Conservation (phyloP, 2,329 filamentous ascomycete genomes). For the Sporothrix phasma region DNA sequence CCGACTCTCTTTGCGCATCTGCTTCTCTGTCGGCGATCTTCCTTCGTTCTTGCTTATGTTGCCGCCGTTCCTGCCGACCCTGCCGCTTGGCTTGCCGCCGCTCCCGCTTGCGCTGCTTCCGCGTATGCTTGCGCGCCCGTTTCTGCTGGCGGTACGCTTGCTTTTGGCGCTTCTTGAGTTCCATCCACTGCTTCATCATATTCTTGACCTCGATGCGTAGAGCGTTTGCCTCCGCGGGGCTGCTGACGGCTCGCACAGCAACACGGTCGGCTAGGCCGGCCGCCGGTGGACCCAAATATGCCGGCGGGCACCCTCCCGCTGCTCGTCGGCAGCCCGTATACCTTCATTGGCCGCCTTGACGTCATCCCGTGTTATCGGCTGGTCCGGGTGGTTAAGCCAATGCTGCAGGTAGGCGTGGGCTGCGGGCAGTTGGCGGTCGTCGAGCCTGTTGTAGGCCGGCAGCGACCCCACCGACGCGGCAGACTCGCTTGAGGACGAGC, state of each 20-base stretch:
- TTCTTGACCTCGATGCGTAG: constrained; percentile 34
- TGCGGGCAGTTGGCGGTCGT: constrained; percentile 38
- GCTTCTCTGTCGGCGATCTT: background rate
- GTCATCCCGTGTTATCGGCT: constrained; percentile 37
- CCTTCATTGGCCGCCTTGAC: constrained; percentile 29
- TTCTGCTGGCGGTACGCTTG: constrained; percentile 25
- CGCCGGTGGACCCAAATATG: background rate
- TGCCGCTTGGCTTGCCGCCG: background rate
- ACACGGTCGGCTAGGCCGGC: background rate
- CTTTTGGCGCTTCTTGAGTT: constrained; percentile 30
- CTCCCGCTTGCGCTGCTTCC: background rate
- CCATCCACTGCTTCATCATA: constrained; percentile 36
- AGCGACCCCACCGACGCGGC: constrained; percentile 42
- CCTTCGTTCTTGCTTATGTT: background rate
- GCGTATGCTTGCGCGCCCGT: constrained; percentile 18
- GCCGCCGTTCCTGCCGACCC: background rate
- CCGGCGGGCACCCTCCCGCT: background rate
- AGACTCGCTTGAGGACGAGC: constrained; percentile 27
- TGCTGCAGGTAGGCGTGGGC: constrained; percentile 34
- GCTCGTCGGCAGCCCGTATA: constrained; percentile 3
- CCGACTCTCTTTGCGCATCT: background rate
- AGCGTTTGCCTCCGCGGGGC: background rate
- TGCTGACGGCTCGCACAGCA: background rate
- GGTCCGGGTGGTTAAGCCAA: constrained; percentile 42
- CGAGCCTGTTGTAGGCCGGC: constrained; percentile 42